Evolutionary conservation across 75 land plant species (phyloP).

Genomic region (Pinus albicaulis): DNA sequence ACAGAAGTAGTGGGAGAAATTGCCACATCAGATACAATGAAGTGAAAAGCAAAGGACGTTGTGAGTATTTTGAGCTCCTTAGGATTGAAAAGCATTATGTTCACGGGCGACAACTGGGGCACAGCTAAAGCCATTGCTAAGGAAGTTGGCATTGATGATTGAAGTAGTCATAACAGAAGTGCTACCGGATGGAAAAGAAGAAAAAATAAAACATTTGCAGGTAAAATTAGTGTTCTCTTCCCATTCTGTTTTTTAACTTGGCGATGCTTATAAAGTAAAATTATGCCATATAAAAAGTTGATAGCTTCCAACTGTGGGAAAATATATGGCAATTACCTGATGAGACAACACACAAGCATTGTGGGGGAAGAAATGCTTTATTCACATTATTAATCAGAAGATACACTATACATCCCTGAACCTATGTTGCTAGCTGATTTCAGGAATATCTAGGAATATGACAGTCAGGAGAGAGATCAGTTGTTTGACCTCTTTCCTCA

Average conservation of each 20-base stretch:
- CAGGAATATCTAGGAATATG: too few relatives aligned
- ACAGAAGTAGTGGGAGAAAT: constrained; percentile 29
- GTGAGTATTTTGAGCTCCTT: constrained; percentile 25
- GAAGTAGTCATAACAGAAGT: constrained; percentile 35
- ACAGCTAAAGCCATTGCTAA: constrained; percentile 47
- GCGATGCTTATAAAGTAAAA: not conserved
- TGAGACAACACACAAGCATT: not conserved
- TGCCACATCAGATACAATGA: constrained; percentile 46
- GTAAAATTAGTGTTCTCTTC: not conserved
- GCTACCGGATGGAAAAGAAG: constrained; percentile 38
- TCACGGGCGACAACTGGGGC: constrained; percentile 51
- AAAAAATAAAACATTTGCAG: constrained; percentile 32
- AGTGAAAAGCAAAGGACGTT: constrained; percentile 43
- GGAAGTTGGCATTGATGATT: constrained; percentile 44
- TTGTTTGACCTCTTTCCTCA: too few relatives aligned
- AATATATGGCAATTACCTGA: not conserved
- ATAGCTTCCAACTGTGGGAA: not conserved
- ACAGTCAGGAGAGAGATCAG: too few relatives aligned
- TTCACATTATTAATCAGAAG: too few relatives aligned
- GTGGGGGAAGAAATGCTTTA: too few relatives aligned
- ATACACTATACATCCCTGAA: too few relatives aligned
- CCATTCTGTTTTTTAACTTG: not conserved
- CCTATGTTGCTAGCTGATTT: too few relatives aligned
- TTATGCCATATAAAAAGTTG: not conserved
- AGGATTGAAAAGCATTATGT: constrained; percentile 44